Percentiles rank a stretch among this genome's conserved stretches.
Evolutionary conservation across 2,329 filamentous ascomycete species (phyloP).

Genomic region (Fusarium tjaetaba): DNA sequence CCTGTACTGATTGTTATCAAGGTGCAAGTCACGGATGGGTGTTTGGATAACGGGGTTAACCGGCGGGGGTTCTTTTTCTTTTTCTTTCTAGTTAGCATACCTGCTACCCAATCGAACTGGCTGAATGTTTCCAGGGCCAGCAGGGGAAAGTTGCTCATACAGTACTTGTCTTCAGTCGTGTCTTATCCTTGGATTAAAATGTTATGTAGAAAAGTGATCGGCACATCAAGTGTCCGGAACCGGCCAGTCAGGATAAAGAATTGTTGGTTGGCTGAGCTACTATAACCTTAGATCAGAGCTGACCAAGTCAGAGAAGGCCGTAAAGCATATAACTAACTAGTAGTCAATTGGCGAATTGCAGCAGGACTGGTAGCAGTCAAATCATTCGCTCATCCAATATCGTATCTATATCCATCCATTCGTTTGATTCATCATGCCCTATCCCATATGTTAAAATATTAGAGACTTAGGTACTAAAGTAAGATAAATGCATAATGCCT

Average conservation of each 20-base stretch:
- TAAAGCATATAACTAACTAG: neutral
- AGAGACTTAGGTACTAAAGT: neutral
- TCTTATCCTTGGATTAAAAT: slow-evolving; percentile 13
- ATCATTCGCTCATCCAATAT: neutral
- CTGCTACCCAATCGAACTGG: slow-evolving; percentile 21
- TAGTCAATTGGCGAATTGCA: slow-evolving; percentile 1
- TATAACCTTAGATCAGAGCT: slow-evolving; percentile 14
- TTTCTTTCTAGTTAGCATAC: neutral
- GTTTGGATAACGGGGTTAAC: slow-evolving; percentile 19
- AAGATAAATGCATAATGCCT: neutral
- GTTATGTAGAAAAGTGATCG: slow-evolving; percentile 22
- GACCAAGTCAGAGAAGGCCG: slow-evolving; percentile 12
- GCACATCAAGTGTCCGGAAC: slow-evolving; percentile 21
- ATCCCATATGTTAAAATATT: neutral
- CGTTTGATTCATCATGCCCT: neutral
- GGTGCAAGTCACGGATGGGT: neutral
- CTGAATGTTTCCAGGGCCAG: slow-evolving; percentile 10
- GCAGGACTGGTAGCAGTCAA: neutral
- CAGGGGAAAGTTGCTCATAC: neutral
- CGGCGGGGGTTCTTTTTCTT: slow-evolving; percentile 17
- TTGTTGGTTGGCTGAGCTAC: slow-evolving; percentile 13
- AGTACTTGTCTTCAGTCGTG: neutral
- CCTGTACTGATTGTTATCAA: neutral
- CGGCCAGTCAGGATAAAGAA: slow-evolving; percentile 27
- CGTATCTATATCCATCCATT: neutral